Evolutionary conservation across 345 rosid genomes (phyloP).

Genomic region (Jatropha curcas): DNA sequence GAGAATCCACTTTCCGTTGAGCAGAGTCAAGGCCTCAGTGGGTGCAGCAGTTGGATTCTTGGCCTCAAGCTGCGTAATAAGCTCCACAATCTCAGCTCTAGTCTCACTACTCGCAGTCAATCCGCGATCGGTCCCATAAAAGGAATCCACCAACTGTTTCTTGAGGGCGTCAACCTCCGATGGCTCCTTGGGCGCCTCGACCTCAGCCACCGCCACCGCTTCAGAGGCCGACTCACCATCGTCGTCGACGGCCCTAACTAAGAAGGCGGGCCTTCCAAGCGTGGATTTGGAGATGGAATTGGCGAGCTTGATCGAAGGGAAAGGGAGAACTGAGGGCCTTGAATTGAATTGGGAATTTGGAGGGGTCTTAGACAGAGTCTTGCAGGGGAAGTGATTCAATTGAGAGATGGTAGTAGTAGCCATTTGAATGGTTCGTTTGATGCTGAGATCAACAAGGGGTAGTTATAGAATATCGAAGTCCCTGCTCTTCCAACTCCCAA

Average conservation of each 20-base stretch:
- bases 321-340: conserved; percentile 24
- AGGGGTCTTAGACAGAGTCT: conserved; percentile 18
- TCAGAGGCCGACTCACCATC: conserved; percentile 41
- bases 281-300: conserved; percentile 7
- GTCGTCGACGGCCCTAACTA: conserved; percentile 31
- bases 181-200: conserved; percentile 33
- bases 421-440: conserved; percentile 30
- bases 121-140: conserved; percentile 82
- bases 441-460: no score
- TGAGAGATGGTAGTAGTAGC: conserved; percentile 48
- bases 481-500: no score
- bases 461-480: not conserved
- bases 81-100: conserved; percentile 85
- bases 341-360: conserved; percentile 9
- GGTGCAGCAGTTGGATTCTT: conserved; percentile 88
- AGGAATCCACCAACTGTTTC: conserved; percentile 60
- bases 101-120: conserved; percentile 74
- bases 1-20: conserved; percentile 94
- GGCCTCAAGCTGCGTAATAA: conserved; percentile 80
- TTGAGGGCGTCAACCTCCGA: conserved; percentile 59
- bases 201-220: conserved; percentile 37
- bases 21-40: conserved; percentile 70
- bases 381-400: conserved; percentile 51
- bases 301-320: conserved; percentile 14
- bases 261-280: conserved; percentile 29